Base-by-base conservation (phyloP, 2,329 filamentous ascomycete species). In the Thermoascus crustaceus region DNA sequence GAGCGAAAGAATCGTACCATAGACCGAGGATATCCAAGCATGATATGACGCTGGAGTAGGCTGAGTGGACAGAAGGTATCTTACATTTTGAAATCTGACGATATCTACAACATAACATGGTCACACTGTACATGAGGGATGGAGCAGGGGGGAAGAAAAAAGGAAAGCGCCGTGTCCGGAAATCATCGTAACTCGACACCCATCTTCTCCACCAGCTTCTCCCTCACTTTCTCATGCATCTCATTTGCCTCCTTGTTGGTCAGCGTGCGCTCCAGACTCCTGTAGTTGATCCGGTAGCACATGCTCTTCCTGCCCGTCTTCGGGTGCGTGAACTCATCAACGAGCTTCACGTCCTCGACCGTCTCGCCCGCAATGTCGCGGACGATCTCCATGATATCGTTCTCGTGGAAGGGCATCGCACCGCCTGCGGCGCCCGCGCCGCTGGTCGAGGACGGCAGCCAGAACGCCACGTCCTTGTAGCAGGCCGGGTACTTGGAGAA, bases 341-440 rank as follows among this genome's bases (percentile, higher is more conserved):
- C 77, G 18, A 93, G 69, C 42, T 69, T 71, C 33, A 96, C 89
- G 58, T 94, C 86, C 64, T 98, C 91, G 22, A 91, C 86, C 14
- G 79, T 63, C 57, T 94, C 84, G 33, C 87, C 88, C 7, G 78
- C 85, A 30, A 89, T 72, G 47, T 80, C 80, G 46, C 91, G 79
- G 11, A 95, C 84, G 38, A 95, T 75, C 63, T 96, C 91, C 89
- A 96, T 96, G 34, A 96, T 71, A 60, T 98, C 91, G 63, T 96
- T 96, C 58, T 93, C 88, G 59, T 96, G 89, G 55, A 94, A 86
- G 3, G 62, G 53, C 11, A 60, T 43, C 17, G 55, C 48, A 20
- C 63, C 61, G 30, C 61, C 57, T 16, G 59, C 54, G 24, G 58
- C 50, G 42, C 59, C 57, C 45, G 47, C 44, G 43, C 60, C 54